Evolutionary conservation across 2,329 filamentous ascomycete genomes (phyloP), one percentile per base, ranked within the genome.

Genomic region (Penicillium crustosum): DNA sequence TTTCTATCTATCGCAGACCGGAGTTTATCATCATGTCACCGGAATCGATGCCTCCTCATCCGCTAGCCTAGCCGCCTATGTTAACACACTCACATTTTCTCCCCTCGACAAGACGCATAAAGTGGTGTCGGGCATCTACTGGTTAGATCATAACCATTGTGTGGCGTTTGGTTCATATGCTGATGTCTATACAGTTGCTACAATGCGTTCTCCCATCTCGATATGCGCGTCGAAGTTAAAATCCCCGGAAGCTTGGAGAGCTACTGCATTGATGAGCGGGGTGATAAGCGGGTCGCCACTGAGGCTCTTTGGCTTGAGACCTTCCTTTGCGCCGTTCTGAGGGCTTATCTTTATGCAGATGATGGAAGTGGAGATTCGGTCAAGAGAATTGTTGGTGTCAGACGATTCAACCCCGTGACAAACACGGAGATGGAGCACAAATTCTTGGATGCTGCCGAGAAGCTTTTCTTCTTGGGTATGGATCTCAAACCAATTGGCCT

Each of bases 381-480:
- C 73, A 90, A 94, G 75, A 96, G 94, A 79, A 97, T 99, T 59
- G 90, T 97, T 72, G 94, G 93, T n/a, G 92, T 97, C 50, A 85
- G 94, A 66, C 86, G 94, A 62, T 97, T 99, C 82, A 99, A 99
- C 72, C 94, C 94, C 1, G 91, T 99, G 60, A 97, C 92, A 48
- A 97, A 90, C 75, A 97, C 94, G n/a, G 94, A 99, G 75, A 92
- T 91, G 60, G 94, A 99, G 76, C 94, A 99, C 73, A 91, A 91
- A 64, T 99, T 99, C 73, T 81, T 99, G 42, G 90, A 96, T 69
- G 91, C 94, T 21, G 94, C 94, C 12, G 94, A 99, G 77, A 89
- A 90, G 68, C 82, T 99, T 33, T 99, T 99, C 77, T 97, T 97
- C 78, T 86, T 90, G 77, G 93, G 92, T 91, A 67, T 42, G 33